Percentiles rank a stretch among this genome's conserved stretches.
Conservation (phyloP, 306 rosid species). For the Biancaea sappan region DNA sequence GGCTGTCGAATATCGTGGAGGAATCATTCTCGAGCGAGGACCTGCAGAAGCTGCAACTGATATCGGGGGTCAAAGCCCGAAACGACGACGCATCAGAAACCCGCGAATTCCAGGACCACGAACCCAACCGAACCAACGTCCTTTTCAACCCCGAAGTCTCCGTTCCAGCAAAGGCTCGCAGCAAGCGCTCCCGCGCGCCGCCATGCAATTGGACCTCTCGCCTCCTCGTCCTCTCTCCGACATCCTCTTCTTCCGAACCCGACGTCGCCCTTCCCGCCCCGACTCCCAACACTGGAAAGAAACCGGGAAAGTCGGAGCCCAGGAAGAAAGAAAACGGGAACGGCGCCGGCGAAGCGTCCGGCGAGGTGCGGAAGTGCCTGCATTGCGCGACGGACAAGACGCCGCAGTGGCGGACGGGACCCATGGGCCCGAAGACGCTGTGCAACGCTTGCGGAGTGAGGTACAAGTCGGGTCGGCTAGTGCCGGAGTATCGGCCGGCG, state of each 20-base stretch:
- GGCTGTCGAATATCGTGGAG: conserved; percentile 84
- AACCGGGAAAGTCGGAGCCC: conserved; percentile 30
- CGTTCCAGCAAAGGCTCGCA: conserved; percentile 85
- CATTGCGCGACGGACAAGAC: conserved; percentile 94
- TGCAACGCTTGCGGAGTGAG: conserved; percentile 92
- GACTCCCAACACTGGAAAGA: conserved; percentile 42
- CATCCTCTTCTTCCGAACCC: conserved; percentile 34
- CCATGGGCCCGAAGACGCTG: conserved; percentile 80
- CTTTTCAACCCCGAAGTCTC: conserved; percentile 52
- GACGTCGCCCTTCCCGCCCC: conserved; percentile 34
- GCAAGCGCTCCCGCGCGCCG: conserved; percentile 78
- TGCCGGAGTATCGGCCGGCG: conserved; percentile 92
- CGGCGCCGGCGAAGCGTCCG: conserved; percentile 32
- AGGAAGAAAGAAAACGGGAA: conserved; percentile 60
- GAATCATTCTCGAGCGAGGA: conserved; percentile 90
- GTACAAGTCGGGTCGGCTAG: conserved; percentile 81
- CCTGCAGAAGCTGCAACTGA: conserved; percentile 70
- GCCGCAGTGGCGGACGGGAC: conserved; percentile 95
- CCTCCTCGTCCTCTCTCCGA: conserved; percentile 58
- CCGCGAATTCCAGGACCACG: conserved; percentile 39
- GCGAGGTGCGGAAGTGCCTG: conserved; percentile 73
- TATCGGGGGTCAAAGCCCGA: conserved; percentile 62
- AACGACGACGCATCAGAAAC: conserved; percentile 44
- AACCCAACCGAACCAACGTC: conserved; percentile 30
- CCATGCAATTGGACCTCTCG: conserved; percentile 91